Evolutionary conservation across 345 rosid species (phyloP), one percentile per base, ranked within the genome.

Genomic region (Aquilaria sinensis): DNA sequence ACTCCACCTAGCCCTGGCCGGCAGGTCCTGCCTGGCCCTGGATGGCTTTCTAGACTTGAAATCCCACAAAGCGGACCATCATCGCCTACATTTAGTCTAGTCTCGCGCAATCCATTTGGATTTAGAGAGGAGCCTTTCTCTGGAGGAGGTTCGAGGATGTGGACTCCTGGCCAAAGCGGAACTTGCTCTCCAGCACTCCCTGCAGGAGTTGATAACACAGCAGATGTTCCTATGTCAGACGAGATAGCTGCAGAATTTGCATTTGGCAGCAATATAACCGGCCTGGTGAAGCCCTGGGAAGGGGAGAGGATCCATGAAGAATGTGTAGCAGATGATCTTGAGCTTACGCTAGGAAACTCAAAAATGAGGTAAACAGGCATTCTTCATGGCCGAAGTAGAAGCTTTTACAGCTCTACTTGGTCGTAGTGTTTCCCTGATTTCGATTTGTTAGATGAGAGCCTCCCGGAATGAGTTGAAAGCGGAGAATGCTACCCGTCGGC

Each of bases 121-220:
- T 85, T 80, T 47, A 75, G 75, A 76, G 96, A 81, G 37, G 94
- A 86, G 62, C 79, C 75, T 55, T 66, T 77, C 10, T 78, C 80
- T 31, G 86, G 81, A 65, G 83, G 88, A 14, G 92, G 96, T 11
- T 88, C 99, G 8, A 77, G 86, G 41, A 78, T 87, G 83, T 88
- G 93, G 91, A 91, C 97, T 47, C 96, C 99, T 0, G 99, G 97
- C 51, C 96, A 84, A 77, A 95, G 99, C 31, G 96, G 97, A 64
- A 85, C 96, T 53, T 91, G 90, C 77, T 95, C 99, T 23, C 99
- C 99, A 6, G 96, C 90, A 56, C 69, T 89, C 12, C 73, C 86
- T 12, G 80, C 88, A 10, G 92, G 92, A 52, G 61, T 63, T 58
- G 97, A 90, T 65, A 90, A 90, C 56, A 84, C 82, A 41, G 77